These are phyloP conservation scores for Coelastrella sp. DNA, from an alignment of 139 green algal genomes.

Conservation along the genomic window DNA sequence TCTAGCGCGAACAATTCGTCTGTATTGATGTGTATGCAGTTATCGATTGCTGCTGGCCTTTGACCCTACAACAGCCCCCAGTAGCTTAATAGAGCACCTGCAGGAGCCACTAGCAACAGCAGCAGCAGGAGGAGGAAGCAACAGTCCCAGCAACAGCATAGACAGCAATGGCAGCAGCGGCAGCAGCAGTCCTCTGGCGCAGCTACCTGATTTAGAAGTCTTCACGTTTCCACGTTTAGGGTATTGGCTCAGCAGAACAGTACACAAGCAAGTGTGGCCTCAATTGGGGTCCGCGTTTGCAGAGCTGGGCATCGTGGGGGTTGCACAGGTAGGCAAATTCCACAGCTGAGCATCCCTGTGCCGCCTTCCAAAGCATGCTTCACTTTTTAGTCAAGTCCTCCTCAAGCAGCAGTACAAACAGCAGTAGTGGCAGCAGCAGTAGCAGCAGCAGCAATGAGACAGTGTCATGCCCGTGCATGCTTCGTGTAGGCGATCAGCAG, in stretches of 20 bases:
- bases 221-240: constrained; percentile 19
- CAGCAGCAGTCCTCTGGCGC: neutral
- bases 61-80: neutral
- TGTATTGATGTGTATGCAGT: neutral
- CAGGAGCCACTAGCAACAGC: neutral
- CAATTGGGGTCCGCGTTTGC: constrained; percentile 12
- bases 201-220: neutral
- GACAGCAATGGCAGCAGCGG: constrained; percentile 27
- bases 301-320: constrained; percentile 32
- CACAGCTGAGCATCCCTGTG: neutral
- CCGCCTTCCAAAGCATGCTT: too few relatives aligned
- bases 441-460: too few relatives aligned
- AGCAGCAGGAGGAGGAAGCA: constrained; percentile 8
- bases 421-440: too few relatives aligned
- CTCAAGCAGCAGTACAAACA: too few relatives aligned
- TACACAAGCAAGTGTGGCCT: constrained; percentile 5
- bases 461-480: too few relatives aligned
- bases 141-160: neutral
- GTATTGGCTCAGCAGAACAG: constrained; percentile 30
- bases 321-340: neutral
- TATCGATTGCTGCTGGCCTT: constrained; percentile 10
- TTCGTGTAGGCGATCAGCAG: too few relatives aligned
- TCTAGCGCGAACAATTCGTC: too few relatives aligned
- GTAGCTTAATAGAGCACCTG: neutral
- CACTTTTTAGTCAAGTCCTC: too few relatives aligned